Conservation (phyloP, 441 rosid species). For the Eruca vesicaria region DNA sequence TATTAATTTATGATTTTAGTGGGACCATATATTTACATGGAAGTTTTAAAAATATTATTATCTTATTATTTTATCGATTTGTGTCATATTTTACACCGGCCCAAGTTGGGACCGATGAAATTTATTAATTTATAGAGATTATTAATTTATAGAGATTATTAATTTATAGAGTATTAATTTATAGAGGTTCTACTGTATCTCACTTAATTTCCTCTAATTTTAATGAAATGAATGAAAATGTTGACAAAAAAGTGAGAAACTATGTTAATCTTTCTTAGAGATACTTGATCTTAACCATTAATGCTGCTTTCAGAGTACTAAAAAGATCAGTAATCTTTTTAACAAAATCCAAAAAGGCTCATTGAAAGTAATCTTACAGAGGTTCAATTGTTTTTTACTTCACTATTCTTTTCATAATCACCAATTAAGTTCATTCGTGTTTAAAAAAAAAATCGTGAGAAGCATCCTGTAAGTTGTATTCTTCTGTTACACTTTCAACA, state of each 20-base stretch:
- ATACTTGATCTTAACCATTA: background rate
- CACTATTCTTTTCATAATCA: background rate
- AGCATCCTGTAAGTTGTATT: background rate
- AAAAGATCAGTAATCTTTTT: constrained; percentile 14
- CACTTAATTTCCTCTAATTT: no score
- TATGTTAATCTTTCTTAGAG: background rate
- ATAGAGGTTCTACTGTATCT: no score
- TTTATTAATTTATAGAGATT: no score
- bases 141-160: no score
- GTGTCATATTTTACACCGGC: no score
- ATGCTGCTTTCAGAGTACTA: constrained; percentile 29
- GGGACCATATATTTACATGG: no score
- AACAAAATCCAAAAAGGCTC: background rate
- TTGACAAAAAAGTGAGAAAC: background rate
- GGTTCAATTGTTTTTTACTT: background rate
- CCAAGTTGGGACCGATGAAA: no score
- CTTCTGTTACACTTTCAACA: background rate
- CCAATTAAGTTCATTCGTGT: background rate
- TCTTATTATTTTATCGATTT: no score
- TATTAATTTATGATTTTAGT: no score
- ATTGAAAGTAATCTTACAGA: constrained; percentile 9
- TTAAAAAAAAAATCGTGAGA: background rate
- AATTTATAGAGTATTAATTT: no score
- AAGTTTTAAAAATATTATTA: no score
- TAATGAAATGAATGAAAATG: no score